These are phyloP conservation scores for Collybiopsis luxurians DNA, from an alignment of 768 basidiomycete species.

Conservation along the genomic window DNA sequence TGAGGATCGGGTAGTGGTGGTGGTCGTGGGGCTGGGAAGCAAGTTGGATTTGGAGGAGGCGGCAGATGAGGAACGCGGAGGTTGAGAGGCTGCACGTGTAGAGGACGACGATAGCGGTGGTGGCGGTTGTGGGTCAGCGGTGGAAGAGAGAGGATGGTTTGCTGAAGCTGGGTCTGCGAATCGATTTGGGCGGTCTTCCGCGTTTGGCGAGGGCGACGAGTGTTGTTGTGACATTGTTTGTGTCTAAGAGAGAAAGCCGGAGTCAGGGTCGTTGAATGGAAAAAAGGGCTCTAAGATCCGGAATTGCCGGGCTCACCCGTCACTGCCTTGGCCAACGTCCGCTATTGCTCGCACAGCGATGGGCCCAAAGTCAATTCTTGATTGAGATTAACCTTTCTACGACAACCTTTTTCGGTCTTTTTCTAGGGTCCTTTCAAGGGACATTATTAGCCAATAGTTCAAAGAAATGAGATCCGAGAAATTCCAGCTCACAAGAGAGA, in stretches of 20 bases:
- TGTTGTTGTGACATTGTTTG: not conserved
- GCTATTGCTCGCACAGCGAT: no score
- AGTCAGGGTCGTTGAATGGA: not conserved
- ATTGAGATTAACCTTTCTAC: no score
- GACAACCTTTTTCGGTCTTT: no score
- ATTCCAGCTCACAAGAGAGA: no score
- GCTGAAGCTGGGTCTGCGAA: not conserved
- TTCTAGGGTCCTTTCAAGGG: no score
- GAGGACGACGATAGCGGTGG: no score
- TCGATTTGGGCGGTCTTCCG: not conserved
- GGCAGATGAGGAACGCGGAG: slow-evolving; percentile 4
- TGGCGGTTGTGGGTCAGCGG: not conserved
- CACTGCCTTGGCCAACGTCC: slow-evolving; percentile 13
- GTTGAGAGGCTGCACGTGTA: slow-evolving; percentile 7
- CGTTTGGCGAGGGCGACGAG: slow-evolving; percentile 2
- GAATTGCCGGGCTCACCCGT: slow-evolving; percentile 6
- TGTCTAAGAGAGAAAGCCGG: not conserved
- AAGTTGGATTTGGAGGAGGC: not conserved
- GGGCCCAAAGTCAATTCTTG: no score
- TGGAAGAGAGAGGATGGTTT: not conserved
- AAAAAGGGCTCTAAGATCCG: not conserved
- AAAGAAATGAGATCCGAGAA: no score
- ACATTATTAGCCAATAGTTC: no score
- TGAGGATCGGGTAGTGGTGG: not conserved
- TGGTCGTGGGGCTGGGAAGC: not conserved